A percentile compares a stretch with the other conserved stretches of the same genome.
These are phyloP conservation scores for Orbilia brochopaga DNA, from an alignment of 2,329 filamentous ascomycete species.

Conservation along the genomic window DNA sequence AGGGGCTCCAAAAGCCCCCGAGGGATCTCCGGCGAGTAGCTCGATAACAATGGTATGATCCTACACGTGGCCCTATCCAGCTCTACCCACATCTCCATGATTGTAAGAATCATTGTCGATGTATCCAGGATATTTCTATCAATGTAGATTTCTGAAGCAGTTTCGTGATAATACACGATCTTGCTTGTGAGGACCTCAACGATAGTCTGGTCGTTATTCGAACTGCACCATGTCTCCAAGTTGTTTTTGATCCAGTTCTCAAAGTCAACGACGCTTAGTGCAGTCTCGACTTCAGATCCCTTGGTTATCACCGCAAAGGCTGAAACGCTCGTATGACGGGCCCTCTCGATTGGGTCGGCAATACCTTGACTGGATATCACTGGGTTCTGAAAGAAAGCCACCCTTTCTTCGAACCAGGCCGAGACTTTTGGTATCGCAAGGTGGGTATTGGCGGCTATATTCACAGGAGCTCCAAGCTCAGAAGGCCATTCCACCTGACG, in stretches of 20 bases:
- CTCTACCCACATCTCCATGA: conserved; percentile 67
- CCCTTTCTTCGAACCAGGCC: conserved; percentile 2
- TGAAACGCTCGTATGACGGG: too few species aligned
- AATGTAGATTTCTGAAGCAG: conserved; percentile 47
- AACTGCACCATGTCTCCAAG: conserved; percentile 63
- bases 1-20: conserved; percentile 59
- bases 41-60: conserved; percentile 58
- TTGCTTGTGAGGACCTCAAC: conserved; percentile 52
- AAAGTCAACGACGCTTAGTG: neutral
- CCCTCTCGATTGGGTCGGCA: too few species aligned
- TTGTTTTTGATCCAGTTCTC: conserved; percentile 55
- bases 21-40: conserved; percentile 62
- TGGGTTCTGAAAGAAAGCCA: too few species aligned
- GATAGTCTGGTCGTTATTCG: neutral
- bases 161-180: conserved; percentile 57
- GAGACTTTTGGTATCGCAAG: neutral
- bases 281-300: neutral
- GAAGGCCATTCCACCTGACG: conserved; percentile 10
- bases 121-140: conserved; percentile 59
- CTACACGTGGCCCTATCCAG: conserved; percentile 62
- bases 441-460: neutral
- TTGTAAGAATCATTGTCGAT: conserved; percentile 65
- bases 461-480: neutral
- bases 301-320: neutral
- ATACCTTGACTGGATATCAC: too few species aligned